Percentiles rank a stretch among this genome's conserved stretches.
Evolutionary conservation across 140 eudicot species (phyloP).

Genomic region (Stevia rebaudiana): DNA sequence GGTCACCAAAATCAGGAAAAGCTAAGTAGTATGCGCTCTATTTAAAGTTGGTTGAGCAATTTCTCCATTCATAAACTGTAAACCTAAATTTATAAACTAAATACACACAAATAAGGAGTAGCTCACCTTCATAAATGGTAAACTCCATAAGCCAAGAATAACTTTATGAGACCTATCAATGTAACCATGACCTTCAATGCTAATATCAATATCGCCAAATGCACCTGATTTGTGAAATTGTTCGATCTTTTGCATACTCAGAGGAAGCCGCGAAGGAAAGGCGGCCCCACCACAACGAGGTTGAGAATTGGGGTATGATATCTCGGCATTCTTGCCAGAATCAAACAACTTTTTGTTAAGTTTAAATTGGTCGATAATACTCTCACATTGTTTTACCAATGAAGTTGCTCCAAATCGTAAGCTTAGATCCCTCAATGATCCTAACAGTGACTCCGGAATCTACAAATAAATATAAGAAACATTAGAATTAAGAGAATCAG

Average conservation of each 20-base stretch:
- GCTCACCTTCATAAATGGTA: slow-evolving; percentile 80
- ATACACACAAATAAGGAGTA: background rate
- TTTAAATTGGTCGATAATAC: slow-evolving; percentile 60
- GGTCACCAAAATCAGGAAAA: background rate
- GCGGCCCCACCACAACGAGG: slow-evolving; percentile 41
- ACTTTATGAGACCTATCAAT: slow-evolving; percentile 67
- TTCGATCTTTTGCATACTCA: slow-evolving; percentile 47
- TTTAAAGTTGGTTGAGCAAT: background rate
- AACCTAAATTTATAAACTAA: background rate
- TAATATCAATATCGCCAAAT: slow-evolving; percentile 64
- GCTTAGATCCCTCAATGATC: slow-evolving; percentile 56
- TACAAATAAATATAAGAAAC: slow-evolving; percentile 22
- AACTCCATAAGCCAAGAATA: slow-evolving; percentile 83
- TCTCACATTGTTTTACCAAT: slow-evolving; percentile 80
- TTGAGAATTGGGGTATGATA: slow-evolving; percentile 54
- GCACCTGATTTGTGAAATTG: slow-evolving; percentile 42
- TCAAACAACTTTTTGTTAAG: slow-evolving; percentile 68
- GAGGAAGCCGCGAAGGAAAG: slow-evolving; percentile 61
- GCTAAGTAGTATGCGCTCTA: no score
- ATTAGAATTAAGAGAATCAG: background rate
- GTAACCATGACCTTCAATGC: slow-evolving; percentile 58
- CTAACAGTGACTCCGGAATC: slow-evolving; percentile 68
- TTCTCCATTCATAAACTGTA: background rate
- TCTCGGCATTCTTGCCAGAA: slow-evolving; percentile 69
- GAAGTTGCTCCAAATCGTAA: slow-evolving; percentile 62